phyloP scores from a whole-genome alignment of 805 yeast species.

The Ogataea minuta region DNA sequence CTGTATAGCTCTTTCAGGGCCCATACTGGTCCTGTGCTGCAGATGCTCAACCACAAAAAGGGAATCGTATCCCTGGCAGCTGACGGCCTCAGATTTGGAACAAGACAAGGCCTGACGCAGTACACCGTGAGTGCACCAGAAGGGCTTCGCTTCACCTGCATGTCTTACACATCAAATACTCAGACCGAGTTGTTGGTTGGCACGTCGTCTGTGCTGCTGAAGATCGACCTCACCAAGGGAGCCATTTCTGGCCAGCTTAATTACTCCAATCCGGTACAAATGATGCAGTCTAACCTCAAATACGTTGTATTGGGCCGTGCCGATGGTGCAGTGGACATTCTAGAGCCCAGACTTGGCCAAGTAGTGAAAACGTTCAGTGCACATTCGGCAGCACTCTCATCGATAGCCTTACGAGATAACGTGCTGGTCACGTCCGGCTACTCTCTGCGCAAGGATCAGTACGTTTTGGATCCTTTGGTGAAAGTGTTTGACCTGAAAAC shows the following conservation, averaged over 20 bases:
- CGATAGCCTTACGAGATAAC: slow-evolving; percentile 62
- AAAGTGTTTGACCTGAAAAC: slow-evolving; percentile 77
- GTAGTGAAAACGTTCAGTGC: slow-evolving; percentile 54
- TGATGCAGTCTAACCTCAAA: slow-evolving; percentile 50
- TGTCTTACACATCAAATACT: slow-evolving; percentile 41
- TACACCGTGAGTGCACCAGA: slow-evolving; percentile 31
- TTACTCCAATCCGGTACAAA: slow-evolving; percentile 44
- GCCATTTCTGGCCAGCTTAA: slow-evolving; percentile 35
- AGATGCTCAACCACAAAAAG: slow-evolving; percentile 51
- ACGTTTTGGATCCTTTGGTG: slow-evolving; percentile 73
- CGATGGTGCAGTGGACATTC: slow-evolving; percentile 60
- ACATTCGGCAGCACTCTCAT: slow-evolving; percentile 61
- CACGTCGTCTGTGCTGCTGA: slow-evolving; percentile 34
- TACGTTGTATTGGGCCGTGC: slow-evolving; percentile 56
- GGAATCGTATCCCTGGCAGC: slow-evolving; percentile 60
- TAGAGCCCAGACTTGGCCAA: slow-evolving; percentile 52
- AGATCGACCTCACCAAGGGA: slow-evolving; percentile 43
- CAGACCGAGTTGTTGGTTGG: slow-evolving; percentile 47
- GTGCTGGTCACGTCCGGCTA: slow-evolving; percentile 80
- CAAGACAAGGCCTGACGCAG: slow-evolving; percentile 53
- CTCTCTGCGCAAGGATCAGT: slow-evolving; percentile 58
- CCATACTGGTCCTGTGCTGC: slow-evolving; percentile 48
- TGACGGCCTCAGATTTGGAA: slow-evolving; percentile 50
- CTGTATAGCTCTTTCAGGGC: slow-evolving; percentile 60
- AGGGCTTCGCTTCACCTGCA: slow-evolving; percentile 35